phyloP scores from a whole-genome alignment of 371 early-diverging fungal species.

The Coemansia sp. region DNA sequence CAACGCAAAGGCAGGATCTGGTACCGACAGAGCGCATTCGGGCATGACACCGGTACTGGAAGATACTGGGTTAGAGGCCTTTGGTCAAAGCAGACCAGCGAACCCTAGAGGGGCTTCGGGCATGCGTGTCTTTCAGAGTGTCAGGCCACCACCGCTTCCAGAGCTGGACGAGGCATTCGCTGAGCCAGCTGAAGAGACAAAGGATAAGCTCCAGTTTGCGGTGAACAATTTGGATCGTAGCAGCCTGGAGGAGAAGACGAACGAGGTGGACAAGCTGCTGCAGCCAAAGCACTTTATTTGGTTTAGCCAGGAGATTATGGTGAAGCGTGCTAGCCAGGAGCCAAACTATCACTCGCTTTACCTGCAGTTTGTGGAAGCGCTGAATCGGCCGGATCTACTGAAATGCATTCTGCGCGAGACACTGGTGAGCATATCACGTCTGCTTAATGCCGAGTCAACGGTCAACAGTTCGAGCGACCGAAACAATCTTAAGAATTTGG shows the following conservation, averaged over 20 bases:
- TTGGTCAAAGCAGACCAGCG: background rate
- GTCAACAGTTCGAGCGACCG: slow-evolving; percentile 87
- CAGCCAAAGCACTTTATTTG: slow-evolving; percentile 67
- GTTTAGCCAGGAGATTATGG: slow-evolving; percentile 91
- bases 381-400: slow-evolving; percentile 62
- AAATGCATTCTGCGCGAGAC: slow-evolving; percentile 86
- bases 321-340: slow-evolving; percentile 91
- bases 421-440: slow-evolving; percentile 74
- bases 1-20: slow-evolving; percentile 6
- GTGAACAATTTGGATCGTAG: slow-evolving; percentile 90
- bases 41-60: slow-evolving; percentile 9
- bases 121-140: slow-evolving; percentile 27
- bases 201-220: slow-evolving; percentile 93
- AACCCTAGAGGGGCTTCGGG: slow-evolving; percentile 22
- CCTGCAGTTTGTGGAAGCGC: slow-evolving; percentile 68
- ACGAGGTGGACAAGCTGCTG: slow-evolving; percentile 75
- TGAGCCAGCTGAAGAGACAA: slow-evolving; percentile 68
- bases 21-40: background rate
- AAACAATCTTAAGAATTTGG: slow-evolving; percentile 87
- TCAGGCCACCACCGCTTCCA: slow-evolving; percentile 32
- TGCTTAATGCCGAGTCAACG: slow-evolving; percentile 92
- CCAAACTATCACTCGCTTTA: slow-evolving; percentile 93
- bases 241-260: slow-evolving; percentile 79
- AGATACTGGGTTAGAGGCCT: background rate
- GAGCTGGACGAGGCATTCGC: slow-evolving; percentile 48